A percentile compares a stretch with the other conserved stretches of the same genome.
Conservation (phyloP, 2,329 filamentous ascomycete genomes). For the Trichoderma atrobrunneum region DNA sequence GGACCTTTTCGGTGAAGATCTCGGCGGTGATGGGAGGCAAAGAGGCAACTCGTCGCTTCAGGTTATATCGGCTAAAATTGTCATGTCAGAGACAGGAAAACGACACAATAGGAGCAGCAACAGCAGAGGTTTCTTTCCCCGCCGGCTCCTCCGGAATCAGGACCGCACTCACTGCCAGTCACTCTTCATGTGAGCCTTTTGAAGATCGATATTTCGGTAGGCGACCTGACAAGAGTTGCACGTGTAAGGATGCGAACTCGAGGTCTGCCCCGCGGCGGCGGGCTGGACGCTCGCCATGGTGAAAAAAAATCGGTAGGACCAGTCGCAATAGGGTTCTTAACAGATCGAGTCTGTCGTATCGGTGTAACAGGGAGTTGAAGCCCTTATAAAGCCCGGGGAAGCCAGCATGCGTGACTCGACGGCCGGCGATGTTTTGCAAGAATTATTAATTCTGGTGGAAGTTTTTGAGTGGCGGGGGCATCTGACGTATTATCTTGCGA, state of each 20-base stretch:
- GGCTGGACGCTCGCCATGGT: constrained; percentile 47
- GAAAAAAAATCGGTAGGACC: background rate
- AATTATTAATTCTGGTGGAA: constrained; percentile 28
- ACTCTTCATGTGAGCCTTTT: constrained; percentile 94
- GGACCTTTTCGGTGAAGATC: constrained; percentile 91
- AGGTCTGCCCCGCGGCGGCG: constrained; percentile 32
- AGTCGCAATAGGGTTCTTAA: background rate
- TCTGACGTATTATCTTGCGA: constrained; percentile 23
- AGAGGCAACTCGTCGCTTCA: constrained; percentile 89
- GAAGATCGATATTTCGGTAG: constrained; percentile 88
- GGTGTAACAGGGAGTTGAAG: background rate
- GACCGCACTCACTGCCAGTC: constrained; percentile 84
- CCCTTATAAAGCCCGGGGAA: background rate
- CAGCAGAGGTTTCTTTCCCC: background rate
- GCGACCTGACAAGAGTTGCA: constrained; percentile 98
- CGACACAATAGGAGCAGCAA: background rate
- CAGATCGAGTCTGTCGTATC: background rate
- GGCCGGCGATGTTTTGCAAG: constrained; percentile 13
- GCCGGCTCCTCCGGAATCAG: background rate
- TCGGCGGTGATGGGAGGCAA: constrained; percentile 89
- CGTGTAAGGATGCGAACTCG: constrained; percentile 78
- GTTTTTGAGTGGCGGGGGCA: constrained; percentile 29
- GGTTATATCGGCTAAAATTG: constrained; percentile 76
- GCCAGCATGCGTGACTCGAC: constrained; percentile 4
- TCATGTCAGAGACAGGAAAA: background rate